A percentile compares a stretch with the other conserved stretches of the same genome.
Conservation (phyloP, 176 grass and related monocot species). For the Triticum aestivum region DNA sequence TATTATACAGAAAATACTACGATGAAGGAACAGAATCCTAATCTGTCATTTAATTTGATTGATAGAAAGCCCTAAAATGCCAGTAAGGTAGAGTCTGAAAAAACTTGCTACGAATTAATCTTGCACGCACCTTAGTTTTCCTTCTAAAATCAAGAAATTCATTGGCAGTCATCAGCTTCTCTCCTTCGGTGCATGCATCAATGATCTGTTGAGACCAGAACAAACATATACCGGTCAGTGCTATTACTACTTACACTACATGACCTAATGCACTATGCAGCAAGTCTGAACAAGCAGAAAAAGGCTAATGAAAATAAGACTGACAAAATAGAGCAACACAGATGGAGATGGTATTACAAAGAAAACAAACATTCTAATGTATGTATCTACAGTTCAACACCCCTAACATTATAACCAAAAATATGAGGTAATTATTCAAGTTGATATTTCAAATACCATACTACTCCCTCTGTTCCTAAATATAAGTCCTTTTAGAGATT, state of each 20-base stretch:
- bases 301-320: conserved; percentile 25
- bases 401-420: conserved; percentile 15
- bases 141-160: conserved; percentile 93
- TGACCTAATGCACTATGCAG: conserved; percentile 22
- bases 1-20: conserved; percentile 21
- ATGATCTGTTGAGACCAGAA: conserved; percentile 60
- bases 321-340: conserved; percentile 21
- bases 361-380: conserved; percentile 16
- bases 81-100: conserved; percentile 13
- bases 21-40: conserved; percentile 9
- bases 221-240: conserved; percentile 31
- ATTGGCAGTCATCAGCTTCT: conserved; percentile 76
- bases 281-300: conserved; percentile 2
- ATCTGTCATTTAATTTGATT: neutral
- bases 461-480: no score
- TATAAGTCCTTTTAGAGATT: no score
- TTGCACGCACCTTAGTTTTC: conserved; percentile 87
- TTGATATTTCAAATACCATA: neutral
- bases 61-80: conserved; percentile 13
- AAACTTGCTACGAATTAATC: conserved; percentile 31
- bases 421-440: conserved; percentile 3
- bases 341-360: neutral
- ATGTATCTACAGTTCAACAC: conserved; percentile 5
- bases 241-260: conserved; percentile 37
- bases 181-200: conserved; percentile 82